A percentile compares a stretch with the other conserved stretches of the same genome.
Evolutionary conservation across 306 rosid genomes (phyloP).

Genomic region (Delonix regia): DNA sequence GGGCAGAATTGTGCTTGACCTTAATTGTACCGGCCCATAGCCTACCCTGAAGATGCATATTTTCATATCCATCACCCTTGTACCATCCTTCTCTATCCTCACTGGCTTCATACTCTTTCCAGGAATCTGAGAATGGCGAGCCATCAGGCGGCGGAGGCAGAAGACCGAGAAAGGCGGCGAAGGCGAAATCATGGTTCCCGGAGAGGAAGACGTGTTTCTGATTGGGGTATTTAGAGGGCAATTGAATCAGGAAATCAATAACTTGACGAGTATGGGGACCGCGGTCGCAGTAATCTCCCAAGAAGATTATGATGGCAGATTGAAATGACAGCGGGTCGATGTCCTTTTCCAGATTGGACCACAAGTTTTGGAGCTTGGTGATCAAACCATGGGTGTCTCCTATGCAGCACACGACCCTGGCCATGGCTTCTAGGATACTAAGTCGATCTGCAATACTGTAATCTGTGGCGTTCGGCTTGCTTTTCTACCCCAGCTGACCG

Average conservation of each 20-base stretch:
- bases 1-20: slow-evolving; percentile 48
- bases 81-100: slow-evolving; percentile 89
- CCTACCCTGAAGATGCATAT: slow-evolving; percentile 88
- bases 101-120: slow-evolving; percentile 67
- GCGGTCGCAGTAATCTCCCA: slow-evolving; percentile 93
- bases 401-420: slow-evolving; percentile 56
- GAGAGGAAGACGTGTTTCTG: slow-evolving; percentile 75
- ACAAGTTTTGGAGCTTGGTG: slow-evolving; percentile 66
- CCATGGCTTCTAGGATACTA: slow-evolving; percentile 38
- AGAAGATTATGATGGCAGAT: slow-evolving; percentile 74
- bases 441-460: not conserved
- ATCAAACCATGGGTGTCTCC: slow-evolving; percentile 87
- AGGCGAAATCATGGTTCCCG: slow-evolving; percentile 87
- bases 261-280: slow-evolving; percentile 71
- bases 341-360: slow-evolving; percentile 64
- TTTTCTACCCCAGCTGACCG: not conserved
- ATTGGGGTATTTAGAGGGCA: slow-evolving; percentile 62
- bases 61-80: slow-evolving; percentile 63
- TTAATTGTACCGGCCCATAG: slow-evolving; percentile 75
- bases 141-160: slow-evolving; percentile 71
- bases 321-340: slow-evolving; percentile 45
- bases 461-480: not conserved
- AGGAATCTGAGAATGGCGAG: slow-evolving; percentile 49
- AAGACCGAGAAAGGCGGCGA: slow-evolving; percentile 69
- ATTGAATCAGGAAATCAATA: slow-evolving; percentile 60